Evolutionary conservation across 768 basidiomycete genomes (phyloP).

Genomic region (Saitozyma sp.): DNA sequence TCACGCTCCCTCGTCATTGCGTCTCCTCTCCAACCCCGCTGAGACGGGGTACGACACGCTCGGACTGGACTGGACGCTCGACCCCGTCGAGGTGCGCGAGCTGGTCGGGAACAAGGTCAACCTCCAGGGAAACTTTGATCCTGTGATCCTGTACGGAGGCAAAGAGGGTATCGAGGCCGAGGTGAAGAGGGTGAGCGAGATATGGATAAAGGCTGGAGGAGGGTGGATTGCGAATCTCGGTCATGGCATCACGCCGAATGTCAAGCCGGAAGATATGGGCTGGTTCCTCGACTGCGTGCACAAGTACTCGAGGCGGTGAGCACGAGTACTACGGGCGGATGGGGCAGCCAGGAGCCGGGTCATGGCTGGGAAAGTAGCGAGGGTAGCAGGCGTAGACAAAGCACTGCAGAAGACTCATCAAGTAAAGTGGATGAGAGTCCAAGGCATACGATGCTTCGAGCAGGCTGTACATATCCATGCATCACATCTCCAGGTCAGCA

Average conservation of each 20-base stretch:
- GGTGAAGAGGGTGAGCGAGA: slow-evolving; percentile 76
- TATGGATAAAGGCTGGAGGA: slow-evolving; percentile 65
- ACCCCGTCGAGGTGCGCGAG: slow-evolving; percentile 68
- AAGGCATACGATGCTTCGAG: background rate
- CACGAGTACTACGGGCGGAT: background rate
- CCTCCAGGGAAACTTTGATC: slow-evolving; percentile 89
- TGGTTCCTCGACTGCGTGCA: slow-evolving; percentile 81
- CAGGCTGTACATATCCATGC: slow-evolving; percentile 1
- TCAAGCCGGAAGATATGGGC: slow-evolving; percentile 86
- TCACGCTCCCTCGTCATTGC: slow-evolving; percentile 68
- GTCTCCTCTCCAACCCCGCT: slow-evolving; percentile 61
- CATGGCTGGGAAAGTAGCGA: too few relatives aligned
- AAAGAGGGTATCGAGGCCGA: slow-evolving; percentile 78
- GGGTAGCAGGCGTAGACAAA: background rate
- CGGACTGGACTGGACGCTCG: slow-evolving; percentile 87
- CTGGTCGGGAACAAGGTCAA: slow-evolving; percentile 58
- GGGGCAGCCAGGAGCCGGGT: too few relatives aligned
- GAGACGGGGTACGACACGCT: slow-evolving; percentile 75
- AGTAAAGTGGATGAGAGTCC: background rate
- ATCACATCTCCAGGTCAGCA: too few relatives aligned
- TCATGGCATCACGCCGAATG: slow-evolving; percentile 94
- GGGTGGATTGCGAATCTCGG: slow-evolving; percentile 98
- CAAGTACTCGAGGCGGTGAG: slow-evolving; percentile 43
- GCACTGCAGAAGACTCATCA: background rate
- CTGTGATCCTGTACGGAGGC: slow-evolving; percentile 80